Evolutionary conservation across 345 rosid genomes (phyloP).

Genomic region (Nephelium lappaceum): DNA sequence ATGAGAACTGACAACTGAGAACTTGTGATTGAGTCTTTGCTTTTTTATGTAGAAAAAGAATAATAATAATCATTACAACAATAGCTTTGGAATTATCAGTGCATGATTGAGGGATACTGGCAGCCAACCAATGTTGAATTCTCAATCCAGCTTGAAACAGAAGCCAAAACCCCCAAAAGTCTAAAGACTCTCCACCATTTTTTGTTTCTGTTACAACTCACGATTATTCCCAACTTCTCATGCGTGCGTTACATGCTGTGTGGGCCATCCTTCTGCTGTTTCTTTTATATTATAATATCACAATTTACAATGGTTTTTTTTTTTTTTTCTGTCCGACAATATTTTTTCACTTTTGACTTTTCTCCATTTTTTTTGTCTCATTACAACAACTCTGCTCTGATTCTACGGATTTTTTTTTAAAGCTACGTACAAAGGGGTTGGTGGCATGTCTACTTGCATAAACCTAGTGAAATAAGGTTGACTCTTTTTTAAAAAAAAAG

Average conservation of each 20-base stretch:
- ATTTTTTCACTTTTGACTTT: too few relatives aligned
- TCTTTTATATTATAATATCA: too few relatives aligned
- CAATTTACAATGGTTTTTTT: too few relatives aligned
- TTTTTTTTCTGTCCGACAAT: too few relatives aligned
- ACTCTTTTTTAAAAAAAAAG: too few relatives aligned
- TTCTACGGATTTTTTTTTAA: too few relatives aligned
- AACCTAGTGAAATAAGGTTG: too few relatives aligned
- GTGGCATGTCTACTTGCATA: too few relatives aligned
- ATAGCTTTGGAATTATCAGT: neutral
- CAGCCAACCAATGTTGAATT: constrained; percentile 17
- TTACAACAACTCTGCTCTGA: too few relatives aligned
- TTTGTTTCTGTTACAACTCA: neutral
- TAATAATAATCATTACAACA: too few relatives aligned
- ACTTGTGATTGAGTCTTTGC: neutral
- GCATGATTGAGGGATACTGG: neutral
- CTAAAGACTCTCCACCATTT: neutral
- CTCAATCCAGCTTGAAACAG: constrained; percentile 12
- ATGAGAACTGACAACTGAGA: neutral
- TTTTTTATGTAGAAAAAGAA: neutral
- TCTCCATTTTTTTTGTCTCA: too few relatives aligned
- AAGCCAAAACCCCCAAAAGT: constrained; percentile 9
- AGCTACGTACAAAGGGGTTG: too few relatives aligned
- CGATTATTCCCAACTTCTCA: neutral
- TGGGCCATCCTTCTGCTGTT: neutral
- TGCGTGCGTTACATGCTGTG: neutral